Conservation (phyloP, 1,139 yeast species). For the Sugiyamaella novakii region DNA sequence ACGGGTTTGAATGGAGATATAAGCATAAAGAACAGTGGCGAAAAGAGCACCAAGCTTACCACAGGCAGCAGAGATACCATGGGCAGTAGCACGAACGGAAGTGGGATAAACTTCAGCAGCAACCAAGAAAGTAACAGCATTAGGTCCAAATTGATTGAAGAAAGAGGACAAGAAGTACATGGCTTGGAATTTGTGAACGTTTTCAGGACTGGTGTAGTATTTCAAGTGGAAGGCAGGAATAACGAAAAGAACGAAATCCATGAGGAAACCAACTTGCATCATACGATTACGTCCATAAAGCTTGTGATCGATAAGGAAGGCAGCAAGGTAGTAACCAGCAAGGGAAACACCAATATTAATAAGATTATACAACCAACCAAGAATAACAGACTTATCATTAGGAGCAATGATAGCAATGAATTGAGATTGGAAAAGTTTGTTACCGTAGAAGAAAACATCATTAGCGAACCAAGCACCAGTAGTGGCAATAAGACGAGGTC, state of each 20-base stretch:
- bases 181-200: constrained; percentile 58
- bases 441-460: constrained; percentile 93
- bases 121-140: constrained; percentile 89
- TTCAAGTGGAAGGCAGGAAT: constrained; percentile 65
- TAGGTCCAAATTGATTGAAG: constrained; percentile 80
- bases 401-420: constrained; percentile 65
- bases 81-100: constrained; percentile 96
- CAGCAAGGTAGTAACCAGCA: constrained; percentile 67
- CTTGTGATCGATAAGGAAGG: constrained; percentile 58
- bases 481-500: constrained; percentile 90
- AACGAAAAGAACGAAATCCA: constrained; percentile 61
- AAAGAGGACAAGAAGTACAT: constrained; percentile 65
- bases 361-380: constrained; percentile 67
- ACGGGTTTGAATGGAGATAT: constrained; percentile 40
- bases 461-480: constrained; percentile 96
- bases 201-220: constrained; percentile 49
- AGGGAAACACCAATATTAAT: constrained; percentile 69
- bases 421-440: constrained; percentile 74
- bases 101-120: constrained; percentile 99
- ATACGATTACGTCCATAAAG: constrained; percentile 60
- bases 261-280: constrained; percentile 60
- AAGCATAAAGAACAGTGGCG: constrained; percentile 68
- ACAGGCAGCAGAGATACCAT: constrained; percentile 93
- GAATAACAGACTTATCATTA: constrained; percentile 68
- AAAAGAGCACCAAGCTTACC: constrained; percentile 98